phyloP scores from a whole-genome alignment of 768 basidiomycete genomes.

The Leccinellum albellum region DNA sequence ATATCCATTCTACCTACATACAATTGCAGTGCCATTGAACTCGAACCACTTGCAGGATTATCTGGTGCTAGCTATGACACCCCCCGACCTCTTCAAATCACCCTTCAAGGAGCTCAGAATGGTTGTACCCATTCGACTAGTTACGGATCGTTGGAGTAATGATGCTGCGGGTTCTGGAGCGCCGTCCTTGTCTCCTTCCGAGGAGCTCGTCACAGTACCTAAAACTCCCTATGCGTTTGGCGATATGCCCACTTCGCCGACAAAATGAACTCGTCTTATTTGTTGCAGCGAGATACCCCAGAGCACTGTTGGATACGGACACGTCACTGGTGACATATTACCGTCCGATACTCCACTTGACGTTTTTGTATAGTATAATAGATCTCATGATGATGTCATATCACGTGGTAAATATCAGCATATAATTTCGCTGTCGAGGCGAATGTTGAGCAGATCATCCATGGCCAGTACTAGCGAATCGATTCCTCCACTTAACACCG shows the following conservation, averaged over 20 bases:
- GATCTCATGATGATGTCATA: conserved; percentile 19
- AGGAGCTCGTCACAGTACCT: conserved; percentile 17
- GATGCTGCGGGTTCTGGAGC: conserved; percentile 25
- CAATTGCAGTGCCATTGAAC: not conserved
- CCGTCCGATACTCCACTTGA: not conserved
- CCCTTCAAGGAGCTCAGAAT: conserved; percentile 59
- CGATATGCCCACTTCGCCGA: not conserved
- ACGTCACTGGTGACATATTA: not conserved
- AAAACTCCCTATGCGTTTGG: conserved; percentile 5
- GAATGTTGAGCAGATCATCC: not conserved
- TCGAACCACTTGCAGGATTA: conserved; percentile 49
- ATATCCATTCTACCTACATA: conserved; percentile 10
- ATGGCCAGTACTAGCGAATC: conserved; percentile 6
- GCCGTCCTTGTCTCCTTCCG: conserved; percentile 21
- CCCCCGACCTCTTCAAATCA: conserved; percentile 51
- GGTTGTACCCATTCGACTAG: conserved; percentile 59
- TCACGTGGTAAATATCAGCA: conserved; percentile 18
- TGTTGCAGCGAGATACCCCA: not conserved
- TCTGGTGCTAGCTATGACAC: conserved; percentile 56
- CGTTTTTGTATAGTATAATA: not conserved
- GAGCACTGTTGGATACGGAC: not conserved
- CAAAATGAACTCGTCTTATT: not conserved
- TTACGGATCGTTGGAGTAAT: conserved; percentile 57
- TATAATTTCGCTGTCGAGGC: not conserved
- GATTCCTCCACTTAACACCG: not conserved